Percentiles rank a stretch among this genome's conserved stretches.
These are phyloP conservation scores for Zygosaccharomyces sapae DNA, from an alignment of 1,139 yeast genomes.

Conservation along the genomic window DNA sequence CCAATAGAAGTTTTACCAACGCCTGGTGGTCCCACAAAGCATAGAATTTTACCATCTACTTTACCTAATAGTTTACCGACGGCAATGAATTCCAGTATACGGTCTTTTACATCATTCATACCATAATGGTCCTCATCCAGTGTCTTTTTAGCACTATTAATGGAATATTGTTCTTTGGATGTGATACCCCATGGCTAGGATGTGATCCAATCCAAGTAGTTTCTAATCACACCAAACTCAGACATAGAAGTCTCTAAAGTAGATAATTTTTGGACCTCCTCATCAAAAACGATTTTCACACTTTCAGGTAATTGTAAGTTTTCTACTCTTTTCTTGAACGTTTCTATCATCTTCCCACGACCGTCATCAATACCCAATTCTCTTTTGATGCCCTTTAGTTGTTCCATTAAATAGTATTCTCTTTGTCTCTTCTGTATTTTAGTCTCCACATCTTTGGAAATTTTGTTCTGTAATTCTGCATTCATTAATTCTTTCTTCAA, in stretches of 20 bases:
- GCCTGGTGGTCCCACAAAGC: constrained; percentile 98
- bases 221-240: constrained; percentile 83
- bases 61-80: constrained; percentile 80
- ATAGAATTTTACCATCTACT: constrained; percentile 88
- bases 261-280: constrained; percentile 74
- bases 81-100: constrained; percentile 76
- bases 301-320: constrained; percentile 73
- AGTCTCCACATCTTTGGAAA: constrained; percentile 61
- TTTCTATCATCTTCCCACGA: constrained; percentile 73
- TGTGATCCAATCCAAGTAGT: constrained; percentile 89
- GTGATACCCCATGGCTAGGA: constrained; percentile 92
- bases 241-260: constrained; percentile 70
- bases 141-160: constrained; percentile 63
- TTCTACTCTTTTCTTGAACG: constrained; percentile 72
- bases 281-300: constrained; percentile 79
- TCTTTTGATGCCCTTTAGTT: constrained; percentile 71
- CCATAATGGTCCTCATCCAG: constrained; percentile 82
- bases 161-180: constrained; percentile 75
- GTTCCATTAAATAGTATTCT: constrained; percentile 63
- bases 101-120: constrained; percentile 71
- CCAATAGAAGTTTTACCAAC: constrained; percentile 98
- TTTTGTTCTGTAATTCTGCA: constrained; percentile 61
- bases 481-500: constrained; percentile 76
- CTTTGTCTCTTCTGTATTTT: constrained; percentile 65
- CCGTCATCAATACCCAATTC: constrained; percentile 89